Conservation (phyloP, 2,329 filamentous ascomycete genomes). For the Nigrospora sphaerica region DNA sequence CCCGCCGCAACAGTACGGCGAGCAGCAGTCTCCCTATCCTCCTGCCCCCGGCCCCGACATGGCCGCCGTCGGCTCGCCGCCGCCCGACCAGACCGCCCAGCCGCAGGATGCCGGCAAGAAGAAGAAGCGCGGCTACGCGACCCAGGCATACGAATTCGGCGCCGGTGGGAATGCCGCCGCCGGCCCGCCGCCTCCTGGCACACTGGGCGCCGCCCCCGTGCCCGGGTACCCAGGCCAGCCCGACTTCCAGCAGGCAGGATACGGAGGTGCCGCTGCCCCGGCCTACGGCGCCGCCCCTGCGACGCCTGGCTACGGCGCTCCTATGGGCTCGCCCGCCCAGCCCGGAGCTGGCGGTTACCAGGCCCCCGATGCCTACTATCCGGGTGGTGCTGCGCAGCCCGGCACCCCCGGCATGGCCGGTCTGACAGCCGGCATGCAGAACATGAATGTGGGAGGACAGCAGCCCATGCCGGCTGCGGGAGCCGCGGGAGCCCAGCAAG, state of each 20-base stretch:
- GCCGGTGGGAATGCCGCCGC: conserved; percentile 73
- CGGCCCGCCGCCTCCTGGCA: conserved; percentile 30
- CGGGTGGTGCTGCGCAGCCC: conserved; percentile 37
- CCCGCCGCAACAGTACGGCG: conserved; percentile 31
- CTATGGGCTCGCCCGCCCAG: conserved; percentile 30
- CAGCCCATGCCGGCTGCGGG: conserved; percentile 34
- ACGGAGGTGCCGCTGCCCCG: conserved; percentile 15
- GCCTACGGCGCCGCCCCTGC: conserved; percentile 34
- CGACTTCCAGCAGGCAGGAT: conserved; percentile 26
- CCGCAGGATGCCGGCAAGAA: conserved; percentile 49
- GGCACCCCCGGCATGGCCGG: conserved; percentile 61
- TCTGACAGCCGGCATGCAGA: conserved; percentile 4
- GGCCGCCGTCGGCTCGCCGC: conserved; percentile 24
- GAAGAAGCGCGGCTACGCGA: conserved; percentile 94
- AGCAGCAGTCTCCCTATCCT: conserved; percentile 9
- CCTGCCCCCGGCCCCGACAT: conserved; percentile 30
- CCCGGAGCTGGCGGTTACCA: conserved; percentile 57
- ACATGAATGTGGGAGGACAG: conserved; percentile 67
- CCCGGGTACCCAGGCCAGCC: conserved; percentile 47
- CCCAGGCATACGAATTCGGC: conserved; percentile 89
- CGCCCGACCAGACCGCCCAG: conserved; percentile 22
- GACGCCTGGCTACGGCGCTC: conserved; percentile 31
- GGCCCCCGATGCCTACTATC: conserved; percentile 60
- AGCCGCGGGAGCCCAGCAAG: conserved; percentile 39
- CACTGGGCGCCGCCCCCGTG: conserved; percentile 27